Evolutionary conservation across 2,329 filamentous ascomycete species (phyloP), one percentile per base, ranked within the genome.

Genomic region (Pseudogymnoascus destructans): DNA sequence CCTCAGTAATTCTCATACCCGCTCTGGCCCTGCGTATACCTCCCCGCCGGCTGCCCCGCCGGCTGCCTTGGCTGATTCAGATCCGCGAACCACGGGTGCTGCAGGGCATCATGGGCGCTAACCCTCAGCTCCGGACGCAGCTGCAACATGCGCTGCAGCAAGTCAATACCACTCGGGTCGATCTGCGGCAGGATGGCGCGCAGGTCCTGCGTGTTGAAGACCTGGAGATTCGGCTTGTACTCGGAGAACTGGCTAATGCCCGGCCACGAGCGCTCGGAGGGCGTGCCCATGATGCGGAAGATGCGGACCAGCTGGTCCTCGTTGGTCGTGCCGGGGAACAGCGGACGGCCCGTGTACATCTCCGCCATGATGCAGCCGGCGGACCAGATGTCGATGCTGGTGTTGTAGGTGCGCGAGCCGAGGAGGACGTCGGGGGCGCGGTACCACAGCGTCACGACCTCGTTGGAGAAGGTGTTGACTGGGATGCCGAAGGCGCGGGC

Each of bases 281-380:
- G 93, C 0, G 93, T 98, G 61, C 93, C 93, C 93, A 98, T 98
- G 61, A 98, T 85, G 60, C 93, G 83, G 79, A 98, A 98, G 72
- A 98, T 98, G 70, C 95, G 90, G 63, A 95, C 80, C 57, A 97
- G 84, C 72, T 98, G 93, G 70, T 98, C 93, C 72, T 98, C 93
- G 71, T 98, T 98, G 35, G 93, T 96, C 1, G 93, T 98, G 60
- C 93, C 93, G 0, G 93, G 93, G 75, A 98, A 98, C 5, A 98
- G 79, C 0, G 93, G 93, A 15, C 93, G 82, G 3, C 93, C 93
- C 0, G 92, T 96, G 72, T 95, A 97, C 90, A 98, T 96, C 74
- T 98, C 93, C 8, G 93, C 93, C 93, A 98, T 97, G 77, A 98
- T 98, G 72, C 93, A 98, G 59, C 93, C 93, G 5, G 93, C 93